A percentile compares a stretch with the other conserved stretches of the same genome.
Conservation (phyloP, 768 basidiomycete species). For the Lanmaoa pseudosensibilis region DNA sequence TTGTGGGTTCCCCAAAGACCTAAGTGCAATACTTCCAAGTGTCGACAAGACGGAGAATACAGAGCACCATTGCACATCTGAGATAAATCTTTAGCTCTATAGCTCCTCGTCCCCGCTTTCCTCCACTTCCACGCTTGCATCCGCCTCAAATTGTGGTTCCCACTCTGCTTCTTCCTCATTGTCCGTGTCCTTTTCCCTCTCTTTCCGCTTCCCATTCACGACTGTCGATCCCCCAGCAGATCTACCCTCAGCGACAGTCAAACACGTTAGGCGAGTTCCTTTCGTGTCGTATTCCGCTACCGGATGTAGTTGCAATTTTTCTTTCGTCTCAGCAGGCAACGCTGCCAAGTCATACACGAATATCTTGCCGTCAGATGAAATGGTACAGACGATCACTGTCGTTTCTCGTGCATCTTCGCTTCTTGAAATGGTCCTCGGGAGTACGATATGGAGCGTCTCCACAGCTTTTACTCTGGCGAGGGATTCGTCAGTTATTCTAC, state of each 20-base stretch:
- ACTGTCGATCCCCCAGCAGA: constrained; percentile 12
- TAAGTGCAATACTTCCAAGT: too few species aligned
- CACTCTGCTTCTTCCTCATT: constrained; percentile 34
- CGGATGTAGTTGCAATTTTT: constrained; percentile 46
- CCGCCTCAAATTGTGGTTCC: constrained; percentile 19
- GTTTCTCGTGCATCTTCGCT: constrained; percentile 29
- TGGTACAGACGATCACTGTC: constrained; percentile 70
- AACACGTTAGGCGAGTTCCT: constrained; percentile 81
- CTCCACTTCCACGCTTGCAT: constrained; percentile 15
- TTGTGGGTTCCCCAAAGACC: constrained; percentile 7
- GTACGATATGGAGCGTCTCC: constrained; percentile 60
- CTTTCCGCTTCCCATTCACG: constrained; percentile 39
- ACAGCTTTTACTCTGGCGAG: constrained; percentile 74
- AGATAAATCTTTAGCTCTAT: too few species aligned
- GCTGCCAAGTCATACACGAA: constrained; percentile 69
- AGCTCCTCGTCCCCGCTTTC: constrained; percentile 21
- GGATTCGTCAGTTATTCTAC: not conserved
- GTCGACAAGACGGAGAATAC: too few species aligned
- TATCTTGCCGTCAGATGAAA: constrained; percentile 88
- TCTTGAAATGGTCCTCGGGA: constrained; percentile 38
- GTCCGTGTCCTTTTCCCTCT: constrained; percentile 33
- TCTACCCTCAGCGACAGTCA: constrained; percentile 57
- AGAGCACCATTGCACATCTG: too few species aligned
- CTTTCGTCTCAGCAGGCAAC: constrained; percentile 37
- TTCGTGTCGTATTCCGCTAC: constrained; percentile 78